phyloP scores from a whole-genome alignment of 495 filamentous ascomycete genomes.

The Letharia lupina region DNA sequence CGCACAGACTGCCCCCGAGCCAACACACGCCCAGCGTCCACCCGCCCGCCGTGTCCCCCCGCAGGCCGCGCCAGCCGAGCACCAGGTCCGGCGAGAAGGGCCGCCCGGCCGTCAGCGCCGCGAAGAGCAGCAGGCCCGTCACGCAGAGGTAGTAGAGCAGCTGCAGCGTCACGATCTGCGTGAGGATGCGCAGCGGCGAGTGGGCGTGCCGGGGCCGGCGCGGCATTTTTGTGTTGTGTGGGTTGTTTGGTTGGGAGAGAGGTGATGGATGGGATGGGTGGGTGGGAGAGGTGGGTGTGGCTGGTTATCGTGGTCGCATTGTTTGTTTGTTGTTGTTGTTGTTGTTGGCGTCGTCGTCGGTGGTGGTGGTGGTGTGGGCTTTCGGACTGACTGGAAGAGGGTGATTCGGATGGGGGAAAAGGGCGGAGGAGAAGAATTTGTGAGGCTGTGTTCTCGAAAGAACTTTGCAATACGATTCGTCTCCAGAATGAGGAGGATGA shows the following conservation, averaged over 20 bases:
- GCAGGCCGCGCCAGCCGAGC: slow-evolving; percentile 69
- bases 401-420: too few relatives aligned
- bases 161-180: slow-evolving; percentile 84
- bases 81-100: slow-evolving; percentile 62
- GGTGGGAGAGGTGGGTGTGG: neutral
- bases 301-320: slow-evolving; percentile 2
- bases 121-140: slow-evolving; percentile 76
- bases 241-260: too few relatives aligned
- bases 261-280: neutral
- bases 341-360: too few relatives aligned
- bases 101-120: slow-evolving; percentile 70
- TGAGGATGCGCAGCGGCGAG: slow-evolving; percentile 73
- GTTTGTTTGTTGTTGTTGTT: neutral
- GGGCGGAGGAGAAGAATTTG: too few relatives aligned
- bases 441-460: too few relatives aligned
- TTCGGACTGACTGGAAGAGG: too few relatives aligned
- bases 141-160: slow-evolving; percentile 70
- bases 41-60: slow-evolving; percentile 84
- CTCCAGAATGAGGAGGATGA: too few relatives aligned
- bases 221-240: neutral
- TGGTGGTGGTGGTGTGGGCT: too few relatives aligned
- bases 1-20: slow-evolving; percentile 66
- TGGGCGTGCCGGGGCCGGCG: slow-evolving; percentile 45
- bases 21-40: slow-evolving; percentile 88
- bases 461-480: too few relatives aligned